Conservation (phyloP, 306 rosid genomes). For the Mimosa bimucronata region DNA sequence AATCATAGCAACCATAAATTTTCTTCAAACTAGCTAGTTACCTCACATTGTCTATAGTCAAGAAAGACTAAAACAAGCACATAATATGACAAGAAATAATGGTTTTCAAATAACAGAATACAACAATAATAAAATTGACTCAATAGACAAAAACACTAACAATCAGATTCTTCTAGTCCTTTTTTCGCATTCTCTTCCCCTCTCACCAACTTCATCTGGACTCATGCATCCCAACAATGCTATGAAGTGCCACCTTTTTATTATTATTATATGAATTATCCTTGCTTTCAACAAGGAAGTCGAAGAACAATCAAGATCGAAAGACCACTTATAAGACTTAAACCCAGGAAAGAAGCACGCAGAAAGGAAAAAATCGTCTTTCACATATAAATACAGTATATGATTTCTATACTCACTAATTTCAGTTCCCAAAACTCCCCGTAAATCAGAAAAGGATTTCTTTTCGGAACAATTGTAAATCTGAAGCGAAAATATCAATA, state of each 20-base stretch:
- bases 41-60: neutral
- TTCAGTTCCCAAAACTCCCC: too few relatives aligned
- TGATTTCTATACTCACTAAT: too few relatives aligned
- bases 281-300: too few relatives aligned
- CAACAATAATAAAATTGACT: neutral
- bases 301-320: neutral
- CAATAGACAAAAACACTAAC: neutral
- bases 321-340: too few relatives aligned
- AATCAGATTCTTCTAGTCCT: neutral
- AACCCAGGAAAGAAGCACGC: too few relatives aligned
- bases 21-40: neutral
- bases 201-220: neutral
- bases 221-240: neutral
- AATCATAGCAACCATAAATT: conserved; percentile 2
- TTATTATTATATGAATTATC: neutral
- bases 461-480: too few relatives aligned
- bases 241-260: neutral
- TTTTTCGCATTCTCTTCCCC: neutral
- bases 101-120: neutral
- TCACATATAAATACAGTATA: too few relatives aligned
- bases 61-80: neutral
- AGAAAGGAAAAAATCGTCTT: too few relatives aligned
- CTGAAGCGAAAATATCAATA: too few relatives aligned
- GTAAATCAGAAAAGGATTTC: too few relatives aligned
- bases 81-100: neutral